Evolutionary conservation across 306 rosid genomes (phyloP), one percentile per base, ranked within the genome.

Genomic region (Fagus sylvatica): DNA sequence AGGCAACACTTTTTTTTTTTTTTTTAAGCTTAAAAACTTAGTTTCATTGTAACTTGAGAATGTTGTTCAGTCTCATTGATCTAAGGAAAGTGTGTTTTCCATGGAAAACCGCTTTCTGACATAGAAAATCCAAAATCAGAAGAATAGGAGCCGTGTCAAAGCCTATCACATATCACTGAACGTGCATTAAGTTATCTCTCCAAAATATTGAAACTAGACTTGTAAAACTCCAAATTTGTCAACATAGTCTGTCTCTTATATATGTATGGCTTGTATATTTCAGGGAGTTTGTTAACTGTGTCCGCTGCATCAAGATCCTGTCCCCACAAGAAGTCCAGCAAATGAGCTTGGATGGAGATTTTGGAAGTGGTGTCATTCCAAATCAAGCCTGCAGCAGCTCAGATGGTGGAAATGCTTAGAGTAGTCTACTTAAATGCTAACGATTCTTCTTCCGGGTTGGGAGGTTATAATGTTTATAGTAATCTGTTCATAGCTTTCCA

Each of bases 321-420:
- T 95, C 98, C 77, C 98, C 98, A 1, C 93, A 88, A 79, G 98
- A 95, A 84, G 98, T 95, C 77, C 97, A 92, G 79, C 98, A 89
- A 68, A 90, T 95, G 98, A 95, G 98, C 72, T 78, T 95, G 87
- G 98, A 92, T 73, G 98, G 95, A 72, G 97, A 91, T 84, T 87
- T 92, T 53, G 91, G 93, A 43, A 89, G 82, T 13, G 88, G 89
- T 2, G 88, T 87, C 80, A 92, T 88, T 70, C 88, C 82, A 68
- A 95, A 92, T 83, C 98, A 95, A 88, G 93, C 98, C 57, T 89
- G 97, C 87, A 95, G 98, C 83, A 91, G 98, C 84, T 92, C 98
- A 2, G 98, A 89, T 12, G 96, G 98, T 1, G 96, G 92, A 74
- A 90, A 90, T 74, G 88, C 93, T 80, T 94, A 73, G 79, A 68